phyloP scores from a whole-genome alignment of 2,329 filamentous ascomycete species.

The Aspergillus ochraceoroseus region DNA sequence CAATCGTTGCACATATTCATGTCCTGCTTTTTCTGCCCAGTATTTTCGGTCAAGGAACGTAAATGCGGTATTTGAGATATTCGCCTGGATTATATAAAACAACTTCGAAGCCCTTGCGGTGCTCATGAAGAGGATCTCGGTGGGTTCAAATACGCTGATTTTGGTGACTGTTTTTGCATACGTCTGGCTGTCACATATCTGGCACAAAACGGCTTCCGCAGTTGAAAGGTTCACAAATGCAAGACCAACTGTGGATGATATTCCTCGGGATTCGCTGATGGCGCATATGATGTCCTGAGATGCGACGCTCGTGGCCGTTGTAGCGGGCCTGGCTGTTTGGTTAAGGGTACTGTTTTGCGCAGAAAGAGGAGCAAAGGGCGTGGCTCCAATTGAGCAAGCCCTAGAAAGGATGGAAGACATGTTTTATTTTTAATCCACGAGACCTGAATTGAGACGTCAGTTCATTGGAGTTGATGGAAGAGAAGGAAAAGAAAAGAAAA shows the following conservation, averaged over 20 bases:
- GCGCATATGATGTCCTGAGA: constrained; percentile 79
- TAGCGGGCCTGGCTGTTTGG: constrained; percentile 49
- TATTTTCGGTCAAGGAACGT: constrained; percentile 67
- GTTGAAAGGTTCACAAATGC: constrained; percentile 84
- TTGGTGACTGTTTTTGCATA: constrained; percentile 87
- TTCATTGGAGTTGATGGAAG: not conserved
- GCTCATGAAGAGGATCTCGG: constrained; percentile 70
- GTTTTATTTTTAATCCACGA: no score
- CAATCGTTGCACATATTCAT: constrained; percentile 73
- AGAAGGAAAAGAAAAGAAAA: not conserved
- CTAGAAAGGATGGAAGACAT: constrained; percentile 9
- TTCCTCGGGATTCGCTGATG: constrained; percentile 77
- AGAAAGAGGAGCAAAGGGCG: constrained; percentile 24
- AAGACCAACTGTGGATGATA: constrained; percentile 76
- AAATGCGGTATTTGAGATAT: constrained; percentile 59
- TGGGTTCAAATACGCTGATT: constrained; percentile 72
- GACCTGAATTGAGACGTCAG: no score
- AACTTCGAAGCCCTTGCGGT: constrained; percentile 72
- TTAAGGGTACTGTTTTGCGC: constrained; percentile 45
- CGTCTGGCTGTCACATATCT: constrained; percentile 89
- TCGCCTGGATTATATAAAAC: constrained; percentile 67
- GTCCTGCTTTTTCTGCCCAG: constrained; percentile 74
- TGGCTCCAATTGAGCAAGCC: constrained; percentile 7
- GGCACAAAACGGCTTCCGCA: constrained; percentile 76
- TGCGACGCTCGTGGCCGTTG: constrained; percentile 53